These are phyloP conservation scores for Thalassia testudinum DNA, from an alignment of 116 monocot species.

Conservation along the genomic window DNA sequence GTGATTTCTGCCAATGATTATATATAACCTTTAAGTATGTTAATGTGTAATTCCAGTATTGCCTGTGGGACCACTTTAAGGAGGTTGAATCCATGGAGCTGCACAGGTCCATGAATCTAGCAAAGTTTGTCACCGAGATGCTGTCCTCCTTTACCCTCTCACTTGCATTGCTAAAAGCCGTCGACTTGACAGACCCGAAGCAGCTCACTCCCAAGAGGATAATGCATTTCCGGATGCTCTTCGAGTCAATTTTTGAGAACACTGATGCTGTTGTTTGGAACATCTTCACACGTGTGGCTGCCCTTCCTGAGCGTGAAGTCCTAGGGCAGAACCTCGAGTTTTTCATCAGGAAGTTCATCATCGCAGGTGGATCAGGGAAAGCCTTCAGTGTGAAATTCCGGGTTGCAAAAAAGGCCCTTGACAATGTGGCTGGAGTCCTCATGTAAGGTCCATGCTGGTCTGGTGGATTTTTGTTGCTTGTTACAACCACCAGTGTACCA, in stretches of 20 bases:
- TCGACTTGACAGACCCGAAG: constrained; percentile 34
- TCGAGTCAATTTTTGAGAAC: constrained; percentile 47
- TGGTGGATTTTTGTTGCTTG: too few relatives aligned
- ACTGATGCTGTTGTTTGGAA: constrained; percentile 59
- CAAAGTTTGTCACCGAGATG: constrained; percentile 72
- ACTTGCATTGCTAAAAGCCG: constrained; percentile 42
- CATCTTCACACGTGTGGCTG: constrained; percentile 57
- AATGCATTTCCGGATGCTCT: constrained; percentile 71
- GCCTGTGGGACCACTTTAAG: constrained; percentile 94
- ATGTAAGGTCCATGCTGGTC: constrained; percentile 13
- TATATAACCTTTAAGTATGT: too few relatives aligned
- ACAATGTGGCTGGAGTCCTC: constrained; percentile 67
- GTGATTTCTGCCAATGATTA: too few relatives aligned
- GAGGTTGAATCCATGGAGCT: constrained; percentile 69
- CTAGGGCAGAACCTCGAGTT: constrained; percentile 36
- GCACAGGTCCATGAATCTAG: constrained; percentile 56
- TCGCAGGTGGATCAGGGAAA: constrained; percentile 8
- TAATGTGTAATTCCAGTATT: constrained; percentile 37
- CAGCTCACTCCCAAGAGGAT: constrained; percentile 45
- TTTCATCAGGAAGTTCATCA: constrained; percentile 62
- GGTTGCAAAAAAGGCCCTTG: constrained; percentile 56
- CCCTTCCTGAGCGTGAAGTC: constrained; percentile 44
- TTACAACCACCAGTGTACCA: too few relatives aligned
- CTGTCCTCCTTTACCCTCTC: constrained; percentile 62
- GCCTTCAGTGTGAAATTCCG: constrained; percentile 34